Percentiles rank a stretch among this genome's conserved stretches.
phyloP scores from a whole-genome alignment of 2,329 filamentous ascomycete species.

The Colletotrichum sp. region DNA sequence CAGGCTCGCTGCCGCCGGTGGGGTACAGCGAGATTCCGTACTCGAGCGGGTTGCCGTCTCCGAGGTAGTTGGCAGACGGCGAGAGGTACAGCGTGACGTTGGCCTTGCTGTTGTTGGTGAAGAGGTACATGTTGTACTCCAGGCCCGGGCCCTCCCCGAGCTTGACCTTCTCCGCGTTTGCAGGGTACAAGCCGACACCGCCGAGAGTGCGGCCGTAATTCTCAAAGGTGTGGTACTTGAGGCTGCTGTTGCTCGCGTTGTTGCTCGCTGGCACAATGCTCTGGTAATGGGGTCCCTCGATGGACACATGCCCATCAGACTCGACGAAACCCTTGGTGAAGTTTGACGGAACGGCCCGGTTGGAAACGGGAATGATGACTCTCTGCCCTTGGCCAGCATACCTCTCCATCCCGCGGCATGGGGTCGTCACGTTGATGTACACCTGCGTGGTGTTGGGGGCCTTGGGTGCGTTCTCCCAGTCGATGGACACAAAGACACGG shows the following conservation, averaged over 20 bases:
- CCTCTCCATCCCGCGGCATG: conserved; percentile 47
- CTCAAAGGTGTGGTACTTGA: conserved; percentile 54
- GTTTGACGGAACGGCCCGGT: conserved; percentile 49
- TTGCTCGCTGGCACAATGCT: conserved; percentile 36
- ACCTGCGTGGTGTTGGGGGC: conserved; percentile 47
- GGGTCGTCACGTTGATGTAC: conserved; percentile 57
- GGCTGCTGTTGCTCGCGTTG: conserved; percentile 10
- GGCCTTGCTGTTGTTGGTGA: conserved; percentile 51
- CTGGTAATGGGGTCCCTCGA: conserved; percentile 59
- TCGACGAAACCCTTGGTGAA: conserved; percentile 68
- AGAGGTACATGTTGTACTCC: conserved; percentile 67
- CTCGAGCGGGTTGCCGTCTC: conserved; percentile 52
- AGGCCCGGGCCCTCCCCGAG: conserved; percentile 57
- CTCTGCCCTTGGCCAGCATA: conserved; percentile 45
- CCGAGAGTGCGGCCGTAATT: conserved; percentile 63
- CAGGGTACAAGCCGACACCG: conserved; percentile 62
- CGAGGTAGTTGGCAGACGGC: conserved; percentile 58
- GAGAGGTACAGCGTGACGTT: conserved; percentile 56
- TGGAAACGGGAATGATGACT: conserved; percentile 60
- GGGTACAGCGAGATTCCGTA: conserved; percentile 56
- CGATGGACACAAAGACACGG: conserved; percentile 59
- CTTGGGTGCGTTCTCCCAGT: conserved; percentile 64
- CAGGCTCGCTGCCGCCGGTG: conserved; percentile 29
- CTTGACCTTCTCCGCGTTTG: conserved; percentile 53
- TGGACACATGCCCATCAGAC: conserved; percentile 60